phyloP scores from a whole-genome alignment of 305 asterid species.

The Solanum aculeatissimum region DNA sequence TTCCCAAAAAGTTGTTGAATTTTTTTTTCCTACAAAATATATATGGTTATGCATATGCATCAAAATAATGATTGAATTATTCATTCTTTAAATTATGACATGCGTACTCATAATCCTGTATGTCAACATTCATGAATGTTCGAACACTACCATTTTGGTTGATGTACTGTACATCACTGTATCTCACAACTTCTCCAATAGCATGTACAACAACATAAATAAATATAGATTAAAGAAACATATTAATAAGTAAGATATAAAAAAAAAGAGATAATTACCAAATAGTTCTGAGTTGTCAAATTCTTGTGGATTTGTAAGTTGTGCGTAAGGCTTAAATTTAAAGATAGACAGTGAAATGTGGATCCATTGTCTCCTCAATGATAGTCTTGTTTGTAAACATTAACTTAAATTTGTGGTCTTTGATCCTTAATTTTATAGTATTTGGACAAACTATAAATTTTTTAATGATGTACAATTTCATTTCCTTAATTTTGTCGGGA shows the following conservation, averaged over 20 bases:
- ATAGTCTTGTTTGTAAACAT: too few relatives aligned
- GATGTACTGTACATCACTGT: not conserved
- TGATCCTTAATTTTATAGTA: too few relatives aligned
- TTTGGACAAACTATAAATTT: too few relatives aligned
- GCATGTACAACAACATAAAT: not conserved
- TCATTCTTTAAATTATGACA: not conserved
- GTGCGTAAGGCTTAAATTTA: not conserved
- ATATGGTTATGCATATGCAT: not conserved
- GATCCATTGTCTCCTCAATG: too few relatives aligned
- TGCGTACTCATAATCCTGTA: not conserved
- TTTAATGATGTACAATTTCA: too few relatives aligned
- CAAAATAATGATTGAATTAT: not conserved
- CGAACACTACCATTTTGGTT: not conserved
- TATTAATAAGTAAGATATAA: too few relatives aligned
- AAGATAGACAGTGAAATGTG: not conserved
- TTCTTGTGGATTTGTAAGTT: not conserved
- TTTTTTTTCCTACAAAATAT: not conserved
- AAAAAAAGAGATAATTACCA: not conserved
- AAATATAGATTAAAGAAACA: not conserved
- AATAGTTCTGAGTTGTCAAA: not conserved
- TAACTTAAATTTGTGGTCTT: too few relatives aligned
- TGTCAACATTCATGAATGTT: not conserved
- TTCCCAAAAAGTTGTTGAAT: not conserved
- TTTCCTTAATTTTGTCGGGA: too few relatives aligned
- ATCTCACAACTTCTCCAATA: not conserved